Evolutionary conservation across 768 basidiomycete genomes (phyloP).

Genomic region (Strobilomyces dryophilus): DNA sequence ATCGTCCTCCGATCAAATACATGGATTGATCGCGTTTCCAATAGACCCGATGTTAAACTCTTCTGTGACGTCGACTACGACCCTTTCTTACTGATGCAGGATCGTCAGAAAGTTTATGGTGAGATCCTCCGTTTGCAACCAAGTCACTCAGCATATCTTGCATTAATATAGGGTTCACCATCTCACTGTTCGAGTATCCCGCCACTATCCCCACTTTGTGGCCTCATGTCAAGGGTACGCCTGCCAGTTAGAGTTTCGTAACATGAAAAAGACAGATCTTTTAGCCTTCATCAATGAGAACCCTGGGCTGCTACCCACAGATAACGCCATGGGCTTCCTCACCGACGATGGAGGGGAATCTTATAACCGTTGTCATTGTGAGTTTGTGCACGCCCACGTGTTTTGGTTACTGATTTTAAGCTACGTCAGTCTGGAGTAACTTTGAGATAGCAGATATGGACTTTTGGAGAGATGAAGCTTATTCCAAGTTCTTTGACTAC

Average conservation of each 20-base stretch:
- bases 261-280: background rate
- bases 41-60: slow-evolving; percentile 70
- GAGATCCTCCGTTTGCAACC: background rate
- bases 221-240: slow-evolving; percentile 62
- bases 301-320: slow-evolving; percentile 53
- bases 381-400: slow-evolving; percentile 24
- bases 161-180: slow-evolving; percentile 58
- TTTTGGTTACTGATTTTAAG: background rate
- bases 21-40: slow-evolving; percentile 7
- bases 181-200: slow-evolving; percentile 73
- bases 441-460: slow-evolving; percentile 89
- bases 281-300: slow-evolving; percentile 65
- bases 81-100: slow-evolving; percentile 79
- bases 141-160: slow-evolving; percentile 24
- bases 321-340: slow-evolving; percentile 72
- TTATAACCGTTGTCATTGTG: slow-evolving; percentile 79
- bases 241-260: background rate
- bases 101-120: slow-evolving; percentile 82
- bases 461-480: slow-evolving; percentile 84
- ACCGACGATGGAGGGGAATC: slow-evolving; percentile 64
- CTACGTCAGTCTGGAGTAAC: slow-evolving; percentile 54
- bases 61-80: slow-evolving; percentile 80
- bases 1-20: background rate
- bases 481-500: slow-evolving; percentile 77
- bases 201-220: slow-evolving; percentile 81